Base-by-base conservation (phyloP, 441 rosid species). In the Gossypium trilobum region DNA sequence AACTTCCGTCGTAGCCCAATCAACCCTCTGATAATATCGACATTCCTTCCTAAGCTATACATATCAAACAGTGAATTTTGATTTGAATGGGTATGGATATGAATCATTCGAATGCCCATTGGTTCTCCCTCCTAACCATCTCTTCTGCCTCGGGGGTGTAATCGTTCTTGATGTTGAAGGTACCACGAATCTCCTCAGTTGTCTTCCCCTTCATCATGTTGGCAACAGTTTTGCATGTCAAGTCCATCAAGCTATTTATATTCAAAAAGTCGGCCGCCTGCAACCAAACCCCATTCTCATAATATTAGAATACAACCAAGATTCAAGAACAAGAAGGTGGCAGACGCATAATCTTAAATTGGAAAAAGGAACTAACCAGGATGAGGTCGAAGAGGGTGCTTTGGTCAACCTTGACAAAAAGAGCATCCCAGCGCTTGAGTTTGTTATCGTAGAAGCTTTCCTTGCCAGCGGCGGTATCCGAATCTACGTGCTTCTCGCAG, bases 361-460 rank as follows among this genome's bases (percentile, higher is more conserved):
- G 52, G 52, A 10, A 16, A 17, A 2, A 22, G 13, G 44, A 19
- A 70, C 69, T 6, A 20, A 85, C 89, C 81, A 81, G 4, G 72
- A 82, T 79, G 60, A 86, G 85, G 46, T 87, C 89, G 25, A 85
- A 81, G 65, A 87, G 89, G 19, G 84, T 81, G 20, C 63, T 70
- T 76, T 81, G 85, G 8, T 85, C 89, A 9, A 84, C 87, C 27
- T 78, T 73, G 58, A 81, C 74, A 56, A 82, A 86, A 5, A 82
- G 82, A 0, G 75, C 29, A 13, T 86, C 86, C 82, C 84, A 86
- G 7, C 31, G 5, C 75, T 78, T 82, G 31, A 82, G 69, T 0
- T 77, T 83, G 1, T 75, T 85, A 5, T 65, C 82, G 4, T 36
- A 8, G 0, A 22, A 2, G 29, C 11, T 55, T 55, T 55, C 60